Evolutionary conservation across 345 rosid species (phyloP), one percentile per base, ranked within the genome.

Genomic region (Alliaria petiolata): DNA sequence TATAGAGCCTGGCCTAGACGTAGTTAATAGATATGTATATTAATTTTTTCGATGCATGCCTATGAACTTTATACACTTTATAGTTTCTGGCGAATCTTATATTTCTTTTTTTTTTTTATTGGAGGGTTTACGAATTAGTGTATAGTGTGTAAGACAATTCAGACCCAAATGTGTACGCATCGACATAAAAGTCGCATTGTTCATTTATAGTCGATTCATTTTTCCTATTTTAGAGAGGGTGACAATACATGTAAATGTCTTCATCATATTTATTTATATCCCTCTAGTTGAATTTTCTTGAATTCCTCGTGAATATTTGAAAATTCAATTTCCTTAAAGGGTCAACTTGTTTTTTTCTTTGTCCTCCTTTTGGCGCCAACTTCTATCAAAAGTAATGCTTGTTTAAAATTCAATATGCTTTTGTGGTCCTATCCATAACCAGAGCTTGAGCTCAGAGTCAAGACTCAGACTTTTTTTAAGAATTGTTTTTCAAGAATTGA

Each of bases 401-500:
- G 9, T 58, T 22, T 2, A 22, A 55, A 47, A 4, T 40, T 58
- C 55, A 49, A 58, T 66, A 59, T 74, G 78, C 62, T 50, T 67
- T 67, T 50, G 78, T 67, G 72, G 67, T 50, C 72, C 72, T 74
- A 12, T 40, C 67, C 67, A 67, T 59, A 33, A 33, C 46, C 25
- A 46, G 62, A 66, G 46, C 13, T 57, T 49, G 52, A 20, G 46
- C 57, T 28, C 31, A 22, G 25, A 22, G 25, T 22, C 25, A 22
- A 22, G 25, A 22, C 25, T 22, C 25, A 3, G 25, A 22, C 25
- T 22, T 22, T 22, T 22, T 22, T 22, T n/a, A n/a, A n/a, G n/a
- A n/a, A n/a, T n/a, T n/a, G n/a, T n/a, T n/a, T n/a, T n/a, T n/a
- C n/a, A 22, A 22, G 25, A 22, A 22, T 22, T 39, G 28, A 15